Evolutionary conservation across 2,329 filamentous ascomycete genomes (phyloP).

Genomic region (Colletotrichum shisoi): DNA sequence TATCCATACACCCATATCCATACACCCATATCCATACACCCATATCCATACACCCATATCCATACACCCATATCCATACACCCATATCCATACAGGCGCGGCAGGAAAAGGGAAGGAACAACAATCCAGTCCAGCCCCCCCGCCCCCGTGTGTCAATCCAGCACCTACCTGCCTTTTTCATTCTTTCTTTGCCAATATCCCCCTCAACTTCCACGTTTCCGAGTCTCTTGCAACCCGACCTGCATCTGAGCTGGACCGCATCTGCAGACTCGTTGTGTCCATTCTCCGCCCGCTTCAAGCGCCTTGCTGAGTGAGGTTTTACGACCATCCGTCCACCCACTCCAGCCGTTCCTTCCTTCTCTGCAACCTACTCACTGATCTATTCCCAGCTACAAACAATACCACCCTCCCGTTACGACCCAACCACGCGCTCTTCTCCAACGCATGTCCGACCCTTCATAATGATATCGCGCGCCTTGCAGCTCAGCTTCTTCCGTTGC

Average conservation of each 20-base stretch:
- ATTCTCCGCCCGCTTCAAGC: conserved; percentile 12
- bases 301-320: conserved; percentile 29
- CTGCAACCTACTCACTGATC: not conserved
- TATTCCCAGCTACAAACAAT: not conserved
- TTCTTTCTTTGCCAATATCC: not conserved
- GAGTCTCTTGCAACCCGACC: conserved; percentile 1
- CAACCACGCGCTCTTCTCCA: conserved; percentile 26
- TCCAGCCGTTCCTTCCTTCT: conserved; percentile 24
- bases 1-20: no score
- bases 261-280: conserved; percentile 17
- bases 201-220: not conserved
- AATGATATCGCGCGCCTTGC: conserved; percentile 35
- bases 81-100: not conserved
- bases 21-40: no score
- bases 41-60: no score
- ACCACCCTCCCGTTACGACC: conserved; percentile 14
- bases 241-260: conserved; percentile 10
- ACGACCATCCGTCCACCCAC: conserved; percentile 15
- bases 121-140: not conserved
- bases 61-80: no score
- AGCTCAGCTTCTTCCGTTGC: conserved; percentile 33
- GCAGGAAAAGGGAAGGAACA: conserved; percentile 13
- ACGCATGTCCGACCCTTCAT: conserved; percentile 36
- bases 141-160: not conserved
- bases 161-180: not conserved